Base-by-base conservation (phyloP, 495 filamentous ascomycete genomes). In the Daldinia decipiens region DNA sequence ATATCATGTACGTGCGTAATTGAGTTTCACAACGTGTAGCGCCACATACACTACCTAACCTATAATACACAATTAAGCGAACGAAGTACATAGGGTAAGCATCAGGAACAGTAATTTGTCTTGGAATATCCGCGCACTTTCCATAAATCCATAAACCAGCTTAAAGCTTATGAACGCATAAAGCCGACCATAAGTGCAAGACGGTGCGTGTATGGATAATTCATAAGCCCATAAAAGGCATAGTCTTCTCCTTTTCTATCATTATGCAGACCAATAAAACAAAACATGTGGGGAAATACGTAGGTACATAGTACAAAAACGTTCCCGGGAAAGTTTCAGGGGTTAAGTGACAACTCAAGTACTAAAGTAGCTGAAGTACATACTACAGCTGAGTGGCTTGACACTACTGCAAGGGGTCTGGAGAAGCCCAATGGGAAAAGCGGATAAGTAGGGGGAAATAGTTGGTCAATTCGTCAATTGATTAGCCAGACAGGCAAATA, bases 391-490 rank as follows among this genome's bases (percentile, higher is more conserved):
- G 31, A 31, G 52, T 59, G 57, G 64, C 55, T 53, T 45, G 31
- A 65, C 27, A 29, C 65, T 72, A 72, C 70, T 73, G 70, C 70
- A 68, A 73, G 70, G 70, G 54, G 52, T 51, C 39, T 53, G 38
- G 45, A 66, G 50, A 62, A 51, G 58, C 15, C 34, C 67, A 55
- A 68, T 38, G 9, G 38, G 29, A 31, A 17, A 61, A 13, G 31
- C 17, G 9, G 26, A 47, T 17, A 61, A 29, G 54, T 4, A 32
- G 32, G 38, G 43, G 34, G 38, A 64, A 9, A 32, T 21, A 29
- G 34, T 34, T 24, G 19, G 15, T 57, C 52, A 47, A 57, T 31
- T 24, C 29, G 15, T 57, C 52, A 47, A 57, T 31, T 47, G 39
- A 57, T 29, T n/a, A 65, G 27, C 39, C n/a, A 50, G 26, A n/a